Base-by-base conservation (phyloP, 306 rosid species). In the Delonix regia region DNA sequence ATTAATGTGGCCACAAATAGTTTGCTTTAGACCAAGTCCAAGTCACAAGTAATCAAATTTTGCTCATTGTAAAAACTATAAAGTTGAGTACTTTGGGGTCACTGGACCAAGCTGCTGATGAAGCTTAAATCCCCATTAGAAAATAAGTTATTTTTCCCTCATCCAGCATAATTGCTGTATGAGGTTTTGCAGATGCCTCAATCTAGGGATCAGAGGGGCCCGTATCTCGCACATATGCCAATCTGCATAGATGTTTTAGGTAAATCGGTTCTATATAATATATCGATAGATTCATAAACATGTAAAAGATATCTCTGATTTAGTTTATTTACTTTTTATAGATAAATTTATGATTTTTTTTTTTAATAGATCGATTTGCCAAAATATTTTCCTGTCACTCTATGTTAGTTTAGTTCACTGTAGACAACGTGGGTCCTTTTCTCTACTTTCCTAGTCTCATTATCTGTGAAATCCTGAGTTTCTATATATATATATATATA, bases 171-270 rank as follows among this genome's bases (percentile, higher is more conserved):
- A 81, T 78, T 83, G 80, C 48, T 59, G 52, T 63, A 24, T 75
- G 75, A 86, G 84, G 75, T 63, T 75, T 53, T 69, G 70, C 74
- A 75, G 88, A 85, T 85, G 91, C 75, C 81, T 79, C 60, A 74
- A 69, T 62, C 73, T 69, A 16, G 64, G 59, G 78, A 60, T 38
- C 60, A 76, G 76, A 57, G 81, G 80, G 82, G 75, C 80, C 65
- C 21, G n/a, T 57, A 34, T 77, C 49, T 55, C 78, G 73, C 67
- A 78, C 61, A 45, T 47, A 71, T 71, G 70, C 34, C 68, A 47
- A 65, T 19, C 61, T 66, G 5, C 48, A 24, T 38, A 34, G n/a
- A 64, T 38, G 6, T 62, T 64, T 36, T 19, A 64, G 6, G 11
- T n/a, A 19, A 41, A 44, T 36, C 25, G 24, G 1, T 30, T n/a